Percentiles rank a stretch among this genome's conserved stretches.
phyloP scores from a whole-genome alignment of 306 rosid genomes.

The Lathyrus tuberosus region DNA sequence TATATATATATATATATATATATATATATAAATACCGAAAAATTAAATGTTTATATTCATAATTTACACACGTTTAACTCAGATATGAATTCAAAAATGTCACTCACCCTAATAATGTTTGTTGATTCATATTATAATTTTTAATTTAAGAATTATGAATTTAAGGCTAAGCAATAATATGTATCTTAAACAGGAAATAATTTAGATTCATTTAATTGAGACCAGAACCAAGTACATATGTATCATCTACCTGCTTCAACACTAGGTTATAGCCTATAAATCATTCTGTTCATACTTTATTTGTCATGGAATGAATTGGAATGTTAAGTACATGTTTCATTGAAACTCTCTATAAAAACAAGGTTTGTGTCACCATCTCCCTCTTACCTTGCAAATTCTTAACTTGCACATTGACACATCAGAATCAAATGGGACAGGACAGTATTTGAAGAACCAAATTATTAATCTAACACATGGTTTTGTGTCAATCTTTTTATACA shows the following conservation, averaged over 20 bases:
- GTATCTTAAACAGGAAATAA: slow-evolving; percentile 32
- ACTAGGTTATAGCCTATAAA: slow-evolving; percentile 36
- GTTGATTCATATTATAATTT: background rate
- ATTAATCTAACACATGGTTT: slow-evolving; percentile 42
- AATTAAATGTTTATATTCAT: too few relatives aligned
- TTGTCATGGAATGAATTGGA: slow-evolving; percentile 45
- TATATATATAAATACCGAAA: too few relatives aligned
- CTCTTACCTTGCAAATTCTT: slow-evolving; percentile 41
- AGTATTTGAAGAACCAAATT: slow-evolving; percentile 39
- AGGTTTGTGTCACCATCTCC: slow-evolving; percentile 65
- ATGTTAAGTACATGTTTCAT: slow-evolving; percentile 44
- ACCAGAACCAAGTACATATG: slow-evolving; percentile 32
- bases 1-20: too few relatives aligned
- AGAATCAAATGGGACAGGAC: slow-evolving; percentile 56
- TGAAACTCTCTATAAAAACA: slow-evolving; percentile 65
- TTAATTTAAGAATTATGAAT: slow-evolving; percentile 2
- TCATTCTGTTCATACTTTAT: slow-evolving; percentile 37
- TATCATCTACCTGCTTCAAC: slow-evolving; percentile 38
- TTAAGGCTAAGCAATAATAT: slow-evolving; percentile 31
- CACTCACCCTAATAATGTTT: too few relatives aligned
- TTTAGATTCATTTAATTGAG: slow-evolving; percentile 48
- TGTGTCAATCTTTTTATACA: background rate
- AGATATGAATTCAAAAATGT: too few relatives aligned
- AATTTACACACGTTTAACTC: too few relatives aligned
- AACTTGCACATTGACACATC: slow-evolving; percentile 34